phyloP scores from a whole-genome alignment of 306 rosid species.

The Trichosanthes cucumerina region DNA sequence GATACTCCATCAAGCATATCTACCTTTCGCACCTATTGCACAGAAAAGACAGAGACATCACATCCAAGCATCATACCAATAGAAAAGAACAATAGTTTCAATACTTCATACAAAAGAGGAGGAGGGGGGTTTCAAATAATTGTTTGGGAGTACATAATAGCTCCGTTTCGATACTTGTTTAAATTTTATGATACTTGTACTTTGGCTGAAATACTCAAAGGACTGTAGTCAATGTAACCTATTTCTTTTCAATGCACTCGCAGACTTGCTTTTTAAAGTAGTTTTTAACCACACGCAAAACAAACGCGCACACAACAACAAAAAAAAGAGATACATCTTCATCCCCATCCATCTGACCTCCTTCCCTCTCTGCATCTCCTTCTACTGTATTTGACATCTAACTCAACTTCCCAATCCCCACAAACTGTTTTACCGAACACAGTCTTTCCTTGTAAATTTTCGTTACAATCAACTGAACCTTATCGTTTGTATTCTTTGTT shows the following conservation, averaged over 20 bases:
- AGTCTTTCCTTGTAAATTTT: neutral
- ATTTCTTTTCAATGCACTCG: neutral
- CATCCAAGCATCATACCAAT: neutral
- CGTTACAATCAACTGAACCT: neutral
- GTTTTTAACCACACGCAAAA: neutral
- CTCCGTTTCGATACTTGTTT: neutral
- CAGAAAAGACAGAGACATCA: neutral
- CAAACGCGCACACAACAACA: too few species aligned
- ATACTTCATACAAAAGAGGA: neutral
- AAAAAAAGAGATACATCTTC: neutral
- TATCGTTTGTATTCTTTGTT: neutral
- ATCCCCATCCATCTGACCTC: neutral
- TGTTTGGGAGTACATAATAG: too few species aligned
- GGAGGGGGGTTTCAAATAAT: neutral
- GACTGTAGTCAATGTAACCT: neutral
- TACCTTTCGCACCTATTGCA: constrained; percentile 61
- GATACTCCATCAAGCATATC: constrained; percentile 74
- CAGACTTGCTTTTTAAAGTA: neutral
- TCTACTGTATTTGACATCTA: neutral
- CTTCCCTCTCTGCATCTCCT: neutral
- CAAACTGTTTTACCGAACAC: neutral
- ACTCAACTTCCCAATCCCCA: neutral
- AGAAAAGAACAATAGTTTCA: neutral
- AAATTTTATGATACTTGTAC: neutral
- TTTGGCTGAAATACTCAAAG: neutral